Evolutionary conservation across 305 asterid species (phyloP).

Genomic region (Solanum hybrid): DNA sequence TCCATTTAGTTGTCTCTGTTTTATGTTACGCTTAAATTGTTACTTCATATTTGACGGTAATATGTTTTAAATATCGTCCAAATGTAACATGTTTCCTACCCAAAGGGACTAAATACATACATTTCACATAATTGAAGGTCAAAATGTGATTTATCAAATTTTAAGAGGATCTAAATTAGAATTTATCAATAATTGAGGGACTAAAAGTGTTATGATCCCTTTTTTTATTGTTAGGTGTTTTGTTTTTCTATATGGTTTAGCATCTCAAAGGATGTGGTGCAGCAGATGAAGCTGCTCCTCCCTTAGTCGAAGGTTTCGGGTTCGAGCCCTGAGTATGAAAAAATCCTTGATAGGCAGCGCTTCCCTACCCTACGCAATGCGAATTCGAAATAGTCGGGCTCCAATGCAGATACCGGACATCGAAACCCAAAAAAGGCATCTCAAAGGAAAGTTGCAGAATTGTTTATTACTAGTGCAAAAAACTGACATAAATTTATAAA

Average conservation of each 20-base stretch:
- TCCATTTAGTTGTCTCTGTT: not conserved
- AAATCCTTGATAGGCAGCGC: not conserved
- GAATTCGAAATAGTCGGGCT: no score
- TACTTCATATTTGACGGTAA: not conserved
- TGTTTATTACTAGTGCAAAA: not conserved
- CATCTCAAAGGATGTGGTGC: not conserved
- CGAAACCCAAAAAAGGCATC: no score
- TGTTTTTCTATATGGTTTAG: not conserved
- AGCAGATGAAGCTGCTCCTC: accelerated
- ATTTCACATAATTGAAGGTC: no score
- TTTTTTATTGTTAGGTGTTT: not conserved
- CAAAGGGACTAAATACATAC: not conserved
- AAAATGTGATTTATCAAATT: not conserved
- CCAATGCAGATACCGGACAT: no score
- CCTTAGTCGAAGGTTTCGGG: not conserved
- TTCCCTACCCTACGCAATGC: not conserved
- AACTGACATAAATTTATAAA: not conserved
- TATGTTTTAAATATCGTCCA: not conserved
- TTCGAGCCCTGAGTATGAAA: not conserved
- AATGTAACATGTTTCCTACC: not conserved
- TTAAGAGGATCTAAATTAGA: not conserved
- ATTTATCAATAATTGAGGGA: not conserved
- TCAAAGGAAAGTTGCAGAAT: not conserved
- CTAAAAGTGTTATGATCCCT: not conserved
- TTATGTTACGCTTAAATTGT: not conserved